Percentiles rank a stretch among this genome's conserved stretches.
Conservation (phyloP, 495 filamentous ascomycete genomes). For the Tuber melanosporum region DNA sequence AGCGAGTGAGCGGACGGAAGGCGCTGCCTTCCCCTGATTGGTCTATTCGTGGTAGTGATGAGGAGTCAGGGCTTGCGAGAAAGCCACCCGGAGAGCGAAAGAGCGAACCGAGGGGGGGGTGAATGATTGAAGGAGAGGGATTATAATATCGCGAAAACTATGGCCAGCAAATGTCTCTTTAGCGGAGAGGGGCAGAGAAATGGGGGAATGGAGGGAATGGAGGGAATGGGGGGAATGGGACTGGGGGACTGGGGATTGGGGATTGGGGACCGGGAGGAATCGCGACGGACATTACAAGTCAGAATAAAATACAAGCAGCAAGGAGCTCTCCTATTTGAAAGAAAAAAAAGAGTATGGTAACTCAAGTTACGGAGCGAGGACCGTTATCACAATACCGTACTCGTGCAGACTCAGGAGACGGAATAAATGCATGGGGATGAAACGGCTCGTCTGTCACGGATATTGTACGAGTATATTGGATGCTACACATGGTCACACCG, state of each 20-base stretch:
- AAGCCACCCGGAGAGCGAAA: neutral
- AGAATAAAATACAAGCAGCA: no score
- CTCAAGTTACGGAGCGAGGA: neutral
- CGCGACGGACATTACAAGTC: no score
- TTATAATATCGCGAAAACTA: neutral
- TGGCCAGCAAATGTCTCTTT: neutral
- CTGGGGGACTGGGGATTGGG: no score
- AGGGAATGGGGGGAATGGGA: no score
- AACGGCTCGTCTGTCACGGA: neutral
- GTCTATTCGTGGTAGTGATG: neutral
- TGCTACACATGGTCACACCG: neutral
- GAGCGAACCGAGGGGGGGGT: neutral
- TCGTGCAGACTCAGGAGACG: neutral
- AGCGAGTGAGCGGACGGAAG: neutral
- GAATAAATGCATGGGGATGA: neutral
- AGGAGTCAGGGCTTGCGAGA: neutral
- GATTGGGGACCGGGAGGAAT: no score
- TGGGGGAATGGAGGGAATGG: neutral
- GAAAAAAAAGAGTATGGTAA: neutral
- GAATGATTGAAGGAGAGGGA: neutral
- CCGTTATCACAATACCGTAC: neutral
- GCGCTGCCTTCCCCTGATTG: slow-evolving; percentile 4
- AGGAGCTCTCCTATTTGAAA: neutral
- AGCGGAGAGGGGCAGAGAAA: neutral
- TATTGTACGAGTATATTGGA: neutral